Evolutionary conservation across 306 rosid genomes (phyloP), one percentile per base, ranked within the genome.

Genomic region (Cicer chorassanicum): DNA sequence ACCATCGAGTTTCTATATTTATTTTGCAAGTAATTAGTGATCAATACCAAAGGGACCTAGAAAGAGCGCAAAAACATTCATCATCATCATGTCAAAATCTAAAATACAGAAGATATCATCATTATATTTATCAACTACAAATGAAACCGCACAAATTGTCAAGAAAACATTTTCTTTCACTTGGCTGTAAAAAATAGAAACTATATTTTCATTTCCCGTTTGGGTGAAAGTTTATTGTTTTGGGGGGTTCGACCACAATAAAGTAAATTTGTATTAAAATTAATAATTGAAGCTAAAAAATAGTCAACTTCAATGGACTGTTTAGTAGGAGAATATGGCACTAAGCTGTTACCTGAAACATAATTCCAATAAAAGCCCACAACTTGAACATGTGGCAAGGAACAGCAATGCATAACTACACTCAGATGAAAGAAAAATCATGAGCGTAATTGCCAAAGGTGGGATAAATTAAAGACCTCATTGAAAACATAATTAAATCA

Each of bases 301-400:
- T 76, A 42, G 56, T 18, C 40, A 46, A 46, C 40, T 34, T 36
- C 29, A 61, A 46, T 51, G 18, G 71, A 60, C 63, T 9, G 36
- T 6, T 49, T 7, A 34, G 45, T 24, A 74, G 60, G 2, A 63
- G 36, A 39, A 69, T 77, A 43, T 8, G 72, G 60, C 11, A 6
- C 65, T 50, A 51, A 81, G 49, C 42, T 61, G 63, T 71, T 82
- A 89, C 98, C 97, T 94, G 97, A 43, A 88, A 65, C 96, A 94
- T 91, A 66, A 94, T 91, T 74, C 97, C 97, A 16, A 86, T 73
- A 75, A 94, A 94, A 2, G 98, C 98, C 98, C 98, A 90, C 61
- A 89, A 62, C 93, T 91, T 90, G 92, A 94, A 91, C 68, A 90
- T 84, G 87, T 85, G 97, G 78, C 96, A 94, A 61, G 98, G 98